A percentile compares a stretch with the other conserved stretches of the same genome.
These are phyloP conservation scores for Ascochyta pisi DNA, from an alignment of 2,329 filamentous ascomycete species.

Conservation along the genomic window DNA sequence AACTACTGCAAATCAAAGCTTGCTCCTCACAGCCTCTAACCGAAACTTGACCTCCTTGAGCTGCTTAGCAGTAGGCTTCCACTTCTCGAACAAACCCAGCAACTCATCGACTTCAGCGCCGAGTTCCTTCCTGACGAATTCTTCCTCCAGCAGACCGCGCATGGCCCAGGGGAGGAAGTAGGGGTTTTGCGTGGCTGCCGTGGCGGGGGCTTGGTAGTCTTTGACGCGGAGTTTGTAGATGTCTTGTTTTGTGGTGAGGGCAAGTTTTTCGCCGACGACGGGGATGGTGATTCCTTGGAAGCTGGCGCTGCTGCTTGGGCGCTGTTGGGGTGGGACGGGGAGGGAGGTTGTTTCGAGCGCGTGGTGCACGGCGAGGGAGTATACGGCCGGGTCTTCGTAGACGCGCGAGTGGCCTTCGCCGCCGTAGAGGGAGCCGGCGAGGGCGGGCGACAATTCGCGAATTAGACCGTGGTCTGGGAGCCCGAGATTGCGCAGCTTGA, in stretches of 20 bases:
- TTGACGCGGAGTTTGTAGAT: constrained; percentile 40
- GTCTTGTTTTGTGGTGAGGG: constrained; percentile 22
- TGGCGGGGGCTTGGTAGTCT: constrained; percentile 40
- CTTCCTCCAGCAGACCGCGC: constrained; percentile 89
- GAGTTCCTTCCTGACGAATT: constrained; percentile 83
- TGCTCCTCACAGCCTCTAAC: constrained; percentile 88
- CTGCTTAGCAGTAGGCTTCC: constrained; percentile 88
- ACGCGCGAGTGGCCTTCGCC: constrained; percentile 93
- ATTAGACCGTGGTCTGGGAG: constrained; percentile 92
- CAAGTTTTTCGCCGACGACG: constrained; percentile 35
- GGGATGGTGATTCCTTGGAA: constrained; percentile 44
- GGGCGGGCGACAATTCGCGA: constrained; percentile 83
- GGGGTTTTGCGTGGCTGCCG: constrained; percentile 67
- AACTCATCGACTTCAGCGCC: constrained; percentile 78
- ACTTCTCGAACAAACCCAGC: constrained; percentile 88
- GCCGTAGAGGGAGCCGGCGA: constrained; percentile 88
- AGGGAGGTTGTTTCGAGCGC: constrained; percentile 56
- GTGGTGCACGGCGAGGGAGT: constrained; percentile 64
- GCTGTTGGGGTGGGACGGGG: constrained; percentile 29
- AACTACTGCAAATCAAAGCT: constrained; percentile 58
- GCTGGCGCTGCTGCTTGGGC: constrained; percentile 30
- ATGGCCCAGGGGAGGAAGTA: constrained; percentile 96
- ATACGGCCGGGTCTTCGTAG: constrained; percentile 88
- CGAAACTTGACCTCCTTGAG: constrained; percentile 96
- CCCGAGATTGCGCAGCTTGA: constrained; percentile 93